These are phyloP conservation scores for Prunus persica DNA, from an alignment of 306 rosid species.

Conservation along the genomic window DNA sequence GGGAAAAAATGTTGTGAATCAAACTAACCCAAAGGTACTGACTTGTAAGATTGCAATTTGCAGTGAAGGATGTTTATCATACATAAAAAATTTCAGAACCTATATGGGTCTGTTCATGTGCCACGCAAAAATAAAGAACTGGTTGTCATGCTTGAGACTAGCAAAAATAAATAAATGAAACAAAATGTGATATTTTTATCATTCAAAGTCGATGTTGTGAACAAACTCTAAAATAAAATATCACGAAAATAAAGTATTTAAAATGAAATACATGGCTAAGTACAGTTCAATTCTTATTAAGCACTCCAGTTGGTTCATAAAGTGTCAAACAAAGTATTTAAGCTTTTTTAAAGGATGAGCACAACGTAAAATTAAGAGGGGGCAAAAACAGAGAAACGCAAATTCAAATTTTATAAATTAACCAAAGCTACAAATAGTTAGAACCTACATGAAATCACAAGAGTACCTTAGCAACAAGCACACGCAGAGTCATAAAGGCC, in stretches of 20 bases:
- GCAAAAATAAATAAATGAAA: background rate
- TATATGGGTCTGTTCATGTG: background rate
- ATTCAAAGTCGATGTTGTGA: background rate
- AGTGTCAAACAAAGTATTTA: background rate
- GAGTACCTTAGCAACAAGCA: constrained; percentile 84
- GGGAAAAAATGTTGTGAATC: background rate
- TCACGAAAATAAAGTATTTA: background rate
- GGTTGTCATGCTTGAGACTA: background rate
- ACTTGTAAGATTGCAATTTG: background rate
- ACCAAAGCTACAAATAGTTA: background rate
- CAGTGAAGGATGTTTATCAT: background rate
- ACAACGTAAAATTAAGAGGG: background rate
- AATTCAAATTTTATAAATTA: background rate
- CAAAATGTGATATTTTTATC: background rate
- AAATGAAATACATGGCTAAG: background rate
- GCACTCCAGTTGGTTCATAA: background rate
- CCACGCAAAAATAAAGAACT: background rate
- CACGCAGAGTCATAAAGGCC: constrained; percentile 69
- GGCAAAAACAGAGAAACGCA: background rate
- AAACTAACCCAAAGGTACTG: background rate
- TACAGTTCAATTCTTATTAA: background rate
- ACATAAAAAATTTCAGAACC: background rate
- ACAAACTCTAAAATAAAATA: background rate
- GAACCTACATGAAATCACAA: background rate
- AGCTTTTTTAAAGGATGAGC: background rate